Evolutionary conservation across 2,329 filamentous ascomycete genomes (phyloP), one percentile per base, ranked within the genome.

Genomic region (Hymenoscyphus scutula): DNA sequence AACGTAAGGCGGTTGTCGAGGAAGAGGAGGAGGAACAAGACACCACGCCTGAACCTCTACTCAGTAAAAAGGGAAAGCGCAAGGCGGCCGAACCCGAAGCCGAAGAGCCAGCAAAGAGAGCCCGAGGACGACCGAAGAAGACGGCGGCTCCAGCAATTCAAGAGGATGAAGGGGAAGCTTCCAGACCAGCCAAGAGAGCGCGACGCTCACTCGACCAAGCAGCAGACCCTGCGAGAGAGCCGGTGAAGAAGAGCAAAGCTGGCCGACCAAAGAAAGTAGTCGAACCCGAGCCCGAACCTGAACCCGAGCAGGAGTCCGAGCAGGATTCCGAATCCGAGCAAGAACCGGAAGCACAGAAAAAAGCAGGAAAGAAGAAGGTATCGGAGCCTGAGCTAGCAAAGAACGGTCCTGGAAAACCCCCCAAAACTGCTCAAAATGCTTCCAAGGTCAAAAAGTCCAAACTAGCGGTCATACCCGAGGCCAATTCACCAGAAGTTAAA

Each of bases 101-200:
- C 17, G 62, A 61, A 62, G 48, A 61, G 38, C 59, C 62, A 7
- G 38, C 45, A 48, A 65, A 59, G 34, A 64, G 64, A 30, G 25
- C 38, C 25, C 67, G 64, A 56, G 70, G 67, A 25, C 67, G 67
- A 37, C 65, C 69, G 32, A 76, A 69, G 64, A 74, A 69, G 56
- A 65, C 19, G 13, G 62, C 55, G 5, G 29, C 56, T 15, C 59
- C 66, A 58, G 53, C 54, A 32, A 65, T 58, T 45, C 59, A 56
- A 53, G 58, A 66, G 23, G 34, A 72, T 56, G 71, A 74, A 41
- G 30, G 54, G 38, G 58, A 67, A 23, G 32, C 71, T 57, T 70
- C 74, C 34, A 61, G 62, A 58, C 64, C 64, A 10, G 48, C 27
- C 10, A 67, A 69, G 54, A 57, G 63, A 37, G 56, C 61, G 15